These are phyloP conservation scores for Termitomyces sp. DNA, from an alignment of 768 basidiomycete genomes.

Conservation along the genomic window DNA sequence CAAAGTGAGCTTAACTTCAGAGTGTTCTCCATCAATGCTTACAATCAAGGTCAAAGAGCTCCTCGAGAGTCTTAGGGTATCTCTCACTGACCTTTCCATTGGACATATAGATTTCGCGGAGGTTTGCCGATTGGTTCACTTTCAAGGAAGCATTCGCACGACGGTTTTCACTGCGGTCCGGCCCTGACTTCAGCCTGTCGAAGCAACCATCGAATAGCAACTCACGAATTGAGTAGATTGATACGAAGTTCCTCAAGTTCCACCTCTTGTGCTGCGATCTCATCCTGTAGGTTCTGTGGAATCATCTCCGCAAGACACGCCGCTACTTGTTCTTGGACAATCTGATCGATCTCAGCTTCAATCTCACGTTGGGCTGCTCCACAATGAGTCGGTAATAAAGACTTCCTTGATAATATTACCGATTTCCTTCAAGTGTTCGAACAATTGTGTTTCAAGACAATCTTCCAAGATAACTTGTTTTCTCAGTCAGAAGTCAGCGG, in stretches of 20 bases:
- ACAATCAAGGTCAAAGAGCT: constrained; percentile 50
- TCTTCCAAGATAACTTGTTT: constrained; percentile 40
- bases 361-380: constrained; percentile 42
- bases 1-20: not conserved
- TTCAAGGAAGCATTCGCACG: constrained; percentile 45
- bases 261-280: constrained; percentile 35
- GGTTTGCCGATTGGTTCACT: constrained; percentile 27
- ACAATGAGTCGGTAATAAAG: not conserved
- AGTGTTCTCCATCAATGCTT: constrained; percentile 9
- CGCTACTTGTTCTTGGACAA: constrained; percentile 46
- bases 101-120: constrained; percentile 42
- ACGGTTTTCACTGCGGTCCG: constrained; percentile 43
- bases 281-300: constrained; percentile 41
- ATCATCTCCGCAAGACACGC: constrained; percentile 40
- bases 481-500: not conserved
- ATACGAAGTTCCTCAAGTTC: constrained; percentile 41
- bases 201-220: not conserved
- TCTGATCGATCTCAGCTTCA: constrained; percentile 38
- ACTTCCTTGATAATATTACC: constrained; percentile 25
- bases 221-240: constrained; percentile 54
- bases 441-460: constrained; percentile 35
- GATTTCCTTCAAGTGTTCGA: constrained; percentile 37
- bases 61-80: constrained; percentile 47
- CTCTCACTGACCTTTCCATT: constrained; percentile 39
- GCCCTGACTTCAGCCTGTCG: not conserved